Conservation (phyloP, 257 asterid species). For the Cinchona pubescens region DNA sequence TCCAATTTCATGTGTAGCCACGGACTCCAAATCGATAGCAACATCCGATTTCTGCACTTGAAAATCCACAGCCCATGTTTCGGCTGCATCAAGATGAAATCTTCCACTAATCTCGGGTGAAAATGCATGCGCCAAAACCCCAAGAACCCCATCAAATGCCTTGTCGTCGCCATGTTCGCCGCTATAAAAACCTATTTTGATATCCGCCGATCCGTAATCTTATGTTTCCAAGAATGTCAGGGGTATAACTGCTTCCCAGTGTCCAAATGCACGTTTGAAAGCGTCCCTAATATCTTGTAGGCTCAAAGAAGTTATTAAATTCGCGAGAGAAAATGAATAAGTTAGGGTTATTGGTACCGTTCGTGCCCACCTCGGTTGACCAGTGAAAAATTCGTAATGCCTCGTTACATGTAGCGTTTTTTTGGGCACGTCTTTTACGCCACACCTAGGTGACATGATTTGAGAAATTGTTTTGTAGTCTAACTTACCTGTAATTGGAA, state of each 20-base stretch:
- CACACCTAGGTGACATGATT: conserved; percentile 66
- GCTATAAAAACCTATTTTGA: conserved; percentile 62
- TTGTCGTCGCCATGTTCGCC: conserved; percentile 91
- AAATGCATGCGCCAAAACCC: conserved; percentile 79
- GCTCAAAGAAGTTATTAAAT: conserved; percentile 31
- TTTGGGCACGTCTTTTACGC: conserved; percentile 41
- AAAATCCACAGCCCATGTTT: conserved; percentile 83
- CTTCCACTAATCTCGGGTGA: conserved; percentile 84
- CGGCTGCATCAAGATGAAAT: conserved; percentile 87
- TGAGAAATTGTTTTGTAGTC: conserved; percentile 39
- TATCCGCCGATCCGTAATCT: conserved; percentile 62
- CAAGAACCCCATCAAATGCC: conserved; percentile 77
- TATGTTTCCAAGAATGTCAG: conserved; percentile 45
- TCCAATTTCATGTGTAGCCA: conserved; percentile 90
- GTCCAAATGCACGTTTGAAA: conserved; percentile 52
- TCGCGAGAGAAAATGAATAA: conserved; percentile 50
- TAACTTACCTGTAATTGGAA: conserved; percentile 42
- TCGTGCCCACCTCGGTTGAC: conserved; percentile 64
- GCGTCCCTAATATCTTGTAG: conserved; percentile 35
- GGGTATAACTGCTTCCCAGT: conserved; percentile 73
- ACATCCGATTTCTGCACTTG: conserved; percentile 37
- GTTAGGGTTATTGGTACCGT: conserved; percentile 59
- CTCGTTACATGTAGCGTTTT: conserved; percentile 15
- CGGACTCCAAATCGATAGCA: conserved; percentile 88
- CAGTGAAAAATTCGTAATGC: conserved; percentile 51